Base-by-base conservation (phyloP, 306 rosid genomes). In the Rubus idaeus region DNA sequence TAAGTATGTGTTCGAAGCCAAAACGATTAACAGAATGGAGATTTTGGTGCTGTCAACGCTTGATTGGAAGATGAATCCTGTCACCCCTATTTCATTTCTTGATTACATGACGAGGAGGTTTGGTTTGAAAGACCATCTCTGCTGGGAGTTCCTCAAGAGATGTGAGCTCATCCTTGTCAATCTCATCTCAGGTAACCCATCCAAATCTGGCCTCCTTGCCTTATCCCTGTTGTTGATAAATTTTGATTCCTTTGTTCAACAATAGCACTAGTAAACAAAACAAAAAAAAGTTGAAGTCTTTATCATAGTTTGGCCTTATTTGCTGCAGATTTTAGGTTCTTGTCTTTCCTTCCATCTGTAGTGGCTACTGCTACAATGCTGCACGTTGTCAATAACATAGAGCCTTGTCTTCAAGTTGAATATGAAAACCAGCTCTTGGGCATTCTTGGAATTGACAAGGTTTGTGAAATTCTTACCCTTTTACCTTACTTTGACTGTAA, bases 11-110 rank as follows among this genome's bases (percentile, higher is more conserved):
- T 93, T 93, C 44, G 97, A 96, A 83, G 97, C 96, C 0, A 89
- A 87, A 39, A 91, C 89, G 53, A 88, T 96, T 11, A 87, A 85
- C 74, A 86, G 83, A 70, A 96, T 92, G 99, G 99, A 93, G 74
- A 86, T 96, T 84, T 78, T 96, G 82, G 91, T 96, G 4, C 99
- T 96, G 70, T 89, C 98, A 8, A 87, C 97, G 5, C 98, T 96
- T 7, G 80, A 82, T 26, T 96, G 99, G 99, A 89, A 88, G 83
- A 92, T 96, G 99, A 89, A 88, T 76, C 97, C 94, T 0, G 88
- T 86, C 37, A 96, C 95, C 44, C 93, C 99, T 55, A 72, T 93
- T 70, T 93, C 96, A 0, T 92, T 96, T 42, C 69, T 96, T n/a
- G 97, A 96, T 83, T 90, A 79, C 56, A 77, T 88, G 57, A 81